Base-by-base conservation (phyloP, 2,329 filamentous ascomycete genomes). In the Claviceps africana region DNA sequence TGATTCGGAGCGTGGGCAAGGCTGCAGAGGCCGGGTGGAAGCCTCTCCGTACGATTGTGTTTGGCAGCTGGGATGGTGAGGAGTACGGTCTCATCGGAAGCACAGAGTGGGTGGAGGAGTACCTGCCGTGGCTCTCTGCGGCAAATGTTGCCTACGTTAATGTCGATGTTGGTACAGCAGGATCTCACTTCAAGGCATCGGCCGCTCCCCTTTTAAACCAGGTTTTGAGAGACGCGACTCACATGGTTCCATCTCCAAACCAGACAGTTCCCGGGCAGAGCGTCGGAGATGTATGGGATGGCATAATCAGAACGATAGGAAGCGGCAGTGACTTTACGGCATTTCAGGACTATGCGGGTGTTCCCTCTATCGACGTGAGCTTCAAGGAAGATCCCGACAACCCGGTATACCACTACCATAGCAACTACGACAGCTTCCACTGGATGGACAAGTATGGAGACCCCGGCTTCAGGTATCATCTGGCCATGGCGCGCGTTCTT, bases 101-200 rank as follows among this genome's bases (percentile, higher is more conserved):
- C 51, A 95, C 90, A 0, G 90, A 95, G 63, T 95, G 89, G 88
- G 88, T 95, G 0, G 89, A 95, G 63, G 88, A 95, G 58, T 88
- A 87, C 60, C 68, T 94, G 0, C 84, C 86, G 0, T 95, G 88
- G 88, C 76, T 95, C 13, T 75, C 76, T 2, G 74, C 75, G 4
- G 76, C 85, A 42, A 85, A 82, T 53, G 78, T 95, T 17, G 88
- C 88, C 10, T 95, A 95, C 62, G 68, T 95, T 56, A 95, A 95
- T 65, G 81, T 95, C 52, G 90, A 95, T 59, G 81, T 88, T 6
- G 86, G 83, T 31, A 77, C 83, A 3, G 64, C 72, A 5, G 86
- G 88, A 0, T 76, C 79, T 0, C 53, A 72, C n/a, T 88, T 93
- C 61, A 60, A 61, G 2, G 77, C 80, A 17, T 71, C 78, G 0